phyloP scores from a whole-genome alignment of 805 yeast species.

The Saturnispora diversa region DNA sequence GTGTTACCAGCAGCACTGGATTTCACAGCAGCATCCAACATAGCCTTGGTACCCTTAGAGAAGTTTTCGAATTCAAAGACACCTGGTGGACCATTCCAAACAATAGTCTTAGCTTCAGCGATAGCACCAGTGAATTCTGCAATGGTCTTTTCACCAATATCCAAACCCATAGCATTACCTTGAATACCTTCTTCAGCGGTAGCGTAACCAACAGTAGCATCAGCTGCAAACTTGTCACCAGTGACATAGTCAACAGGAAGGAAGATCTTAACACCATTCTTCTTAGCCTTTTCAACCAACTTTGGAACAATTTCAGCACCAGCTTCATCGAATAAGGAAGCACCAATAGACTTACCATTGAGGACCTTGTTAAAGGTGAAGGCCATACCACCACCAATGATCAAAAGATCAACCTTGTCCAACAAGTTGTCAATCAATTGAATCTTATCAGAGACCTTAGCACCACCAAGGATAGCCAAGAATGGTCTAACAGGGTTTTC shows the following conservation, averaged over 20 bases:
- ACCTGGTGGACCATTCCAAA: constrained; percentile 99
- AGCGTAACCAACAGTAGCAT: constrained; percentile 79
- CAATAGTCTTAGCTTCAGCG: constrained; percentile 91
- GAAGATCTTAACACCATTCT: constrained; percentile 86
- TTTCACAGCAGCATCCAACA: constrained; percentile 81
- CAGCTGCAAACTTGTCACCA: constrained; percentile 89
- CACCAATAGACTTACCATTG: constrained; percentile 79
- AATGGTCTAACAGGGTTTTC: constrained; percentile 98
- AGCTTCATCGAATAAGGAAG: constrained; percentile 84
- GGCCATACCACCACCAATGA: constrained; percentile 99
- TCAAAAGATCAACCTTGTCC: constrained; percentile 89
- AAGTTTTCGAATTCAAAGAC: constrained; percentile 95
- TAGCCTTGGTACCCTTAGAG: constrained; percentile 83
- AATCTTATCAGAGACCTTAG: constrained; percentile 98
- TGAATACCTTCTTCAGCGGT: constrained; percentile 90
- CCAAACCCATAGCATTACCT: constrained; percentile 92
- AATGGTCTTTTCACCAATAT: constrained; percentile 85
- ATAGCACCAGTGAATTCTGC: constrained; percentile 75
- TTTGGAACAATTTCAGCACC: constrained; percentile 94
- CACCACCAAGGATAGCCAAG: constrained; percentile 98
- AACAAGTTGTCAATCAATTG: constrained; percentile 95
- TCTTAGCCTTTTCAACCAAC: constrained; percentile 92
- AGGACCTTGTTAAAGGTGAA: constrained; percentile 96
- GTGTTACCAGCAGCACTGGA: constrained; percentile 85
- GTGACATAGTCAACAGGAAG: constrained; percentile 94